phyloP scores from a whole-genome alignment of 2,329 filamentous ascomycete genomes.

The Pseudocercospora musae region DNA sequence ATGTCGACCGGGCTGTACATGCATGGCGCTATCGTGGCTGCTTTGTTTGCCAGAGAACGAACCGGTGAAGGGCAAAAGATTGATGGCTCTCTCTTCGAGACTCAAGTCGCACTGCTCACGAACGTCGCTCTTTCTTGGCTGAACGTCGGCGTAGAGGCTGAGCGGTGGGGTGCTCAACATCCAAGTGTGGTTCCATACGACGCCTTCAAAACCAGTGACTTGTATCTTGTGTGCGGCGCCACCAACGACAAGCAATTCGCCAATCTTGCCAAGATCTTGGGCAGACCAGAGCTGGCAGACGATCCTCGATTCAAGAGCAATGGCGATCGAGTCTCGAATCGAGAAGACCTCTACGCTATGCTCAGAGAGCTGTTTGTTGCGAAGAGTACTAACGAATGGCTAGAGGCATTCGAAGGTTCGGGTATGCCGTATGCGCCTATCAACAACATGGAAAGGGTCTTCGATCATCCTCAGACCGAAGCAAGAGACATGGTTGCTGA shows the following conservation, averaged over 20 bases:
- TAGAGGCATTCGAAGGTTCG: conserved; percentile 40
- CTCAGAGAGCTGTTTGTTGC: conserved; percentile 36
- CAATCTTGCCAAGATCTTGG: conserved; percentile 32
- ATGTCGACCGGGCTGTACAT: conserved; percentile 47
- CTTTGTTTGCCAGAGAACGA: conserved; percentile 38
- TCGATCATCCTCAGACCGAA: conserved; percentile 43
- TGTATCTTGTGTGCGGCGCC: conserved; percentile 26
- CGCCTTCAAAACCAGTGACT: conserved; percentile 40
- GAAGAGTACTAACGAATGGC: conserved; percentile 44
- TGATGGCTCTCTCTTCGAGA: conserved; percentile 47
- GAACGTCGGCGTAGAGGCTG: conserved; percentile 41
- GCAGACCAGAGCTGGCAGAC: conserved; percentile 26
- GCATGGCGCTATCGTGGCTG: conserved; percentile 46
- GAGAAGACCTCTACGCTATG: conserved; percentile 35
- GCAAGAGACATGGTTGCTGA: conserved; percentile 36
- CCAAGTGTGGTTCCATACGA: conserved; percentile 50
- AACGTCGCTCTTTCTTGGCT: conserved; percentile 44
- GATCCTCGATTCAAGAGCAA: conserved; percentile 34
- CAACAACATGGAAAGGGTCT: conserved; percentile 46
- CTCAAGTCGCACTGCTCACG: conserved; percentile 41
- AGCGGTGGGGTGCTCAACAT: conserved; percentile 47
- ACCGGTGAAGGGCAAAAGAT: conserved; percentile 45
- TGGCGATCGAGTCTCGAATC: conserved; percentile 32
- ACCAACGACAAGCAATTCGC: conserved; percentile 40
- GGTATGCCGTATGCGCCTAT: conserved; percentile 48